phyloP scores from a whole-genome alignment of 768 basidiomycete genomes.

The Cyclocybe aegerita region DNA sequence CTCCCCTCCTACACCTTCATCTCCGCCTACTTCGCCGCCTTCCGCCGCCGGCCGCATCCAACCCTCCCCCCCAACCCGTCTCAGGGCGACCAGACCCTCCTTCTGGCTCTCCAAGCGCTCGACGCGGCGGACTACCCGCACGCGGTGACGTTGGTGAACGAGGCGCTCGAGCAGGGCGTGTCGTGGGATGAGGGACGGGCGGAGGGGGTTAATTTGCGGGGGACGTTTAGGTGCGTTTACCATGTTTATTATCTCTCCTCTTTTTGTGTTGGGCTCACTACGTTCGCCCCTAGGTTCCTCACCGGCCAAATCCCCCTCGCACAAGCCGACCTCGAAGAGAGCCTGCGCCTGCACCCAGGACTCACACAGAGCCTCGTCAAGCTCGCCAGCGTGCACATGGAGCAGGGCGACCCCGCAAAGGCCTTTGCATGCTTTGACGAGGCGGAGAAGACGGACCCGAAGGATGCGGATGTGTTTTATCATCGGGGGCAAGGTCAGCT shows the following conservation, averaged over 20 bases:
- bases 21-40: constrained; percentile 94
- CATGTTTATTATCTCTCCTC: not conserved
- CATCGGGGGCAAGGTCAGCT: constrained; percentile 91
- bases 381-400: constrained; percentile 97
- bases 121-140: constrained; percentile 83
- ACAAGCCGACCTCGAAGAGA: constrained; percentile 79
- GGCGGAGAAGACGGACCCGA: constrained; percentile 77
- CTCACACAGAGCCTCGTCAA: constrained; percentile 93
- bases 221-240: constrained; percentile 83
- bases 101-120: constrained; percentile 80
- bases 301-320: constrained; percentile 81
- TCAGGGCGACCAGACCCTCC: constrained; percentile 81
- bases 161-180: constrained; percentile 85
- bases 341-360: constrained; percentile 61
- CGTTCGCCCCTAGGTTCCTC: constrained; percentile 63
- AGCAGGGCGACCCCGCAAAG: constrained; percentile 76
- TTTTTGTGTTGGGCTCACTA: not conserved
- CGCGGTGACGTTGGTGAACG: constrained; percentile 75
- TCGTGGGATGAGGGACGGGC: constrained; percentile 75
- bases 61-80: constrained; percentile 71
- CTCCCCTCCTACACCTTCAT: constrained; percentile 92
- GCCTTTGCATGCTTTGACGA: constrained; percentile 92
- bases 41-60: constrained; percentile 82
- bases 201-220: constrained; percentile 88
- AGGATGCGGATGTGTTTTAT: constrained; percentile 96